phyloP scores from a whole-genome alignment of 192 early-diverging fungal genomes.

The Entomortierella lignicola region DNA sequence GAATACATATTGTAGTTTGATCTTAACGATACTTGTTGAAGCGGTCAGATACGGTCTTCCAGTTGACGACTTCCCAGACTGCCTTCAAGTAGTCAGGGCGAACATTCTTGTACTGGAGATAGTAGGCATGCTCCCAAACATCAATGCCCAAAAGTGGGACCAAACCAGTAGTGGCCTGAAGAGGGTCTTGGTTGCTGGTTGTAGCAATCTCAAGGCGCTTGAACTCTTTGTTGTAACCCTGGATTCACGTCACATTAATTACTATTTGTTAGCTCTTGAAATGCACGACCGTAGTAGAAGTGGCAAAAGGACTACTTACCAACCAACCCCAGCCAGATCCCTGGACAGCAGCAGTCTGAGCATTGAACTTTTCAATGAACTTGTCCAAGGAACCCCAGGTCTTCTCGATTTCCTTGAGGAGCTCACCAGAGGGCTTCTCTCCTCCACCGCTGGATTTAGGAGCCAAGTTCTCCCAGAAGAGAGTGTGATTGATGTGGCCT shows the following conservation, averaged over 20 bases:
- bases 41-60: slow-evolving; percentile 93
- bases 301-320: slow-evolving; percentile 56
- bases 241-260: neutral
- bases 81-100: slow-evolving; percentile 96
- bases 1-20: neutral
- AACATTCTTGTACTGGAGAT: slow-evolving; percentile 97
- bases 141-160: slow-evolving; percentile 92
- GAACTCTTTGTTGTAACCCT: slow-evolving; percentile 84
- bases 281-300: no score
- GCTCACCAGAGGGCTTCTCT: slow-evolving; percentile 71
- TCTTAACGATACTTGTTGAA: slow-evolving; percentile 75
- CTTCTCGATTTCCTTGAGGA: slow-evolving; percentile 80
- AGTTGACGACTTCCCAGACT: slow-evolving; percentile 97
- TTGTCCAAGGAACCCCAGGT: slow-evolving; percentile 88
- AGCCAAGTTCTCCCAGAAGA: slow-evolving; percentile 96
- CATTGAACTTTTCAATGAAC: slow-evolving; percentile 82
- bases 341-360: slow-evolving; percentile 85
- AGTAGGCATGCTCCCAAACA: slow-evolving; percentile 98
- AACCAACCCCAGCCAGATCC: slow-evolving; percentile 99
- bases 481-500: slow-evolving; percentile 88
- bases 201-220: slow-evolving; percentile 88
- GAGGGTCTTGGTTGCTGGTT: slow-evolving; percentile 91
- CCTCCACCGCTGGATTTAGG: slow-evolving; percentile 85
- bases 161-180: slow-evolving; percentile 63
- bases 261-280: neutral